Evolutionary conservation across 306 rosid genomes (phyloP), one percentile per base, ranked within the genome.

Genomic region (Quercus bicolor): DNA sequence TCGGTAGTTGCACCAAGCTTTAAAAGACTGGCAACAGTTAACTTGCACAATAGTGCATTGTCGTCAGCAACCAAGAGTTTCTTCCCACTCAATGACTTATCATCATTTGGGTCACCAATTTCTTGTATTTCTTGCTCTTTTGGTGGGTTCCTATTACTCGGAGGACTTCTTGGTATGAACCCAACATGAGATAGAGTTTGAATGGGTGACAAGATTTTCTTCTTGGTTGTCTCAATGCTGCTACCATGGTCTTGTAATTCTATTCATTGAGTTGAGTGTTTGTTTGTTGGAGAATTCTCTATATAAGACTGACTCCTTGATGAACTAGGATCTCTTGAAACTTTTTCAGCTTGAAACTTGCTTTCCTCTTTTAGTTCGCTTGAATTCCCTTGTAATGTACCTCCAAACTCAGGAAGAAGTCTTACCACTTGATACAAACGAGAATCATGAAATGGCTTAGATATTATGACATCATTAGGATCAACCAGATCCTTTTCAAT

Each of bases 361-460:
- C 7, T 57, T 14, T 59, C 77, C 69, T 56, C 68, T 51, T 16
- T 84, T 20, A 5, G 15, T 6, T 29, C 66, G 6, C 73, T 56
- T 14, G 73, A 71, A 26, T 6, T 70, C 14, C 56, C 82, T 16
- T 74, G 68, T 76, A 75, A 72, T 62, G 54, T 65, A 34, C 93
- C 92, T 12, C 88, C 91, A 74, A 72, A 89, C 82, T 92, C 93
- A 6, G 98, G 96, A 85, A 94, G 92, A 82, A 88, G 86, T 79
- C 73, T 77, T 21, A 86, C 78, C 21, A 86, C 86, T 45, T 89
- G 76, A 33, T 81, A 79, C 66, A 92, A 74, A 33, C 91, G 83
- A 56, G 77, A 73, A 45, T 94, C 94, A 78, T 92, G 97, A 85
- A 94, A 85, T 24, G 96, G 88, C 76, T 85, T 81, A 4, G 88